Evolutionary conservation across 2,329 filamentous ascomycete species (phyloP).

Genomic region (Sporothrix luriei): DNA sequence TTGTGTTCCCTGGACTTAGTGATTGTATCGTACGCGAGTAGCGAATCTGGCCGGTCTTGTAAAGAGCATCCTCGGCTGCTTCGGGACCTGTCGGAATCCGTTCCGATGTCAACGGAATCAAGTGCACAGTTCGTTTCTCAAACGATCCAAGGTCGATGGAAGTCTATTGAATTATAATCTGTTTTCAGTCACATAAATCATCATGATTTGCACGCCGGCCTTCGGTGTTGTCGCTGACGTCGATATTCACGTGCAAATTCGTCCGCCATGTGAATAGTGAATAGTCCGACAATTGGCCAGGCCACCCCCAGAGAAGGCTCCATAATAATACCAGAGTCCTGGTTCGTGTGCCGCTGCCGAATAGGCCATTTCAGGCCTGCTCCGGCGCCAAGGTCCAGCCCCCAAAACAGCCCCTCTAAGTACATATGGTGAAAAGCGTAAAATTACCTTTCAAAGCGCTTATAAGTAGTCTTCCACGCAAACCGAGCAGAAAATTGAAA

Average conservation of each 20-base stretch:
- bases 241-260: conserved; percentile 32
- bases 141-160: conserved; percentile 1
- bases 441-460: too few species aligned
- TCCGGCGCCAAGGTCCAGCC: too few species aligned
- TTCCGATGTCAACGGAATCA: neutral
- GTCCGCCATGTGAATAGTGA: conserved; percentile 26
- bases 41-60: conserved; percentile 3
- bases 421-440: too few species aligned
- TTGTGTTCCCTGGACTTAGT: neutral
- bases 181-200: neutral
- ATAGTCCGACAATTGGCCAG: conserved; percentile 4
- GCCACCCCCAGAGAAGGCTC: neutral
- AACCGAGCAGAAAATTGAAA: too few species aligned
- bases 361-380: too few species aligned
- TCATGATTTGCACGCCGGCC: neutral
- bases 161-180: neutral
- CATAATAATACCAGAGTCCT: conserved; percentile 19
- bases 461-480: too few species aligned
- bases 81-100: conserved; percentile 28
- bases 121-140: neutral
- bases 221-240: neutral
- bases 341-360: too few species aligned
- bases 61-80: conserved; percentile 23
- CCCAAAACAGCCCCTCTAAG: too few species aligned
- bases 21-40: conserved; percentile 4